Percentiles rank a stretch among this genome's conserved stretches.
Evolutionary conservation across 345 rosid genomes (phyloP).

Genomic region (Syzygium jambos): DNA sequence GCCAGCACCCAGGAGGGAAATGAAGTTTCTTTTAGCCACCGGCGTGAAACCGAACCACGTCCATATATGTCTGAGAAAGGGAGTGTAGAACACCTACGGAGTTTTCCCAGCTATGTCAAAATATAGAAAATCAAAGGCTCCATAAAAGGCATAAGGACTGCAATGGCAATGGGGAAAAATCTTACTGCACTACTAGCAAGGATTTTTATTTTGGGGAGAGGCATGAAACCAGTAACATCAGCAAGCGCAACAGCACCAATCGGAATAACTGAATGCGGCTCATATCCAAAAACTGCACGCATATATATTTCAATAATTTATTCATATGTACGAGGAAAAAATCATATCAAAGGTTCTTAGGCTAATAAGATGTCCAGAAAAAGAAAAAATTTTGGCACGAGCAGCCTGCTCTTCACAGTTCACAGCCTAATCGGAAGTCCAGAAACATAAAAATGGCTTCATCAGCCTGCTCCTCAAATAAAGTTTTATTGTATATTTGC

Average conservation of each 20-base stretch:
- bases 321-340: not conserved
- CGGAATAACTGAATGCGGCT: slow-evolving; percentile 89
- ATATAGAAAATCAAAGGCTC: not conserved
- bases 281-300: slow-evolving; percentile 74
- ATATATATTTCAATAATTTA: not conserved
- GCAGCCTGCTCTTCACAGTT: not conserved
- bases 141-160: not conserved
- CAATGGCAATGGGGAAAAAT: not conserved
- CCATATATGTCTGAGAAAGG: slow-evolving; percentile 87
- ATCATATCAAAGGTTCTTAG: not conserved
- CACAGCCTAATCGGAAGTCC: not conserved
- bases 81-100: slow-evolving; percentile 59
- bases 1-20: slow-evolving; percentile 58
- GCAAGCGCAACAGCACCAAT: slow-evolving; percentile 64
- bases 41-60: slow-evolving; percentile 84
- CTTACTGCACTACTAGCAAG: slow-evolving; percentile 79
- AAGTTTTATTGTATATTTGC: not conserved
- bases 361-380: not conserved
- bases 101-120: not conserved
- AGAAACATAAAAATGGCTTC: not conserved
- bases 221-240: slow-evolving; percentile 73
- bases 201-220: slow-evolving; percentile 72
- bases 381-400: not conserved
- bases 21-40: slow-evolving; percentile 59
- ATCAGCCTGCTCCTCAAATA: not conserved